Evolutionary conservation across 768 basidiomycete species (phyloP).

Genomic region (Termitomyces sp.): DNA sequence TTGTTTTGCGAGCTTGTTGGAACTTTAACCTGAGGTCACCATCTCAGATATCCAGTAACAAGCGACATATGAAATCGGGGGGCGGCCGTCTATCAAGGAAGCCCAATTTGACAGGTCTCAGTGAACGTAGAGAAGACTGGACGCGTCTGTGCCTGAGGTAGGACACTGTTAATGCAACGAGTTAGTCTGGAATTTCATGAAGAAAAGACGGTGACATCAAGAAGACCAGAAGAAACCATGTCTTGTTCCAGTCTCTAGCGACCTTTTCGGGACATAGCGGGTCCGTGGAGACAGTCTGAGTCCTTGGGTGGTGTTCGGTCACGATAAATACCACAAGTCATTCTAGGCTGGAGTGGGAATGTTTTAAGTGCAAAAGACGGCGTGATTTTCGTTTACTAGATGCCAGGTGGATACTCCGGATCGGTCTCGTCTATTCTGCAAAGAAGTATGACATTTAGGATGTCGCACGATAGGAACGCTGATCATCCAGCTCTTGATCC

Average conservation of each 20-base stretch:
- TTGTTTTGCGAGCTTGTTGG: neutral
- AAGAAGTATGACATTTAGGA: too few species aligned
- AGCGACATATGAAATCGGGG: neutral
- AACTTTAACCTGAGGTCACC: neutral
- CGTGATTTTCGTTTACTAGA: too few species aligned
- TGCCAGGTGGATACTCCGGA: too few species aligned
- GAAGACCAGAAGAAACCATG: too few species aligned
- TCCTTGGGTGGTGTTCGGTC: neutral
- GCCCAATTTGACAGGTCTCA: neutral
- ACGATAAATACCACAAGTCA: neutral
- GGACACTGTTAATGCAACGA: too few species aligned
- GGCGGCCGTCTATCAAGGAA: neutral
- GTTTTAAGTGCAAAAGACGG: too few species aligned
- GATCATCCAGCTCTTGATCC: neutral
- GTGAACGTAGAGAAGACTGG: neutral
- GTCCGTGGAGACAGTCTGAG: neutral
- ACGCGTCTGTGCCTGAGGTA: too few species aligned
- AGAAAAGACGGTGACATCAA: too few species aligned
- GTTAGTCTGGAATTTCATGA: too few species aligned
- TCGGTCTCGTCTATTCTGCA: too few species aligned
- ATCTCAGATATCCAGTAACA: neutral
- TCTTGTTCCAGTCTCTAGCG: neutral
- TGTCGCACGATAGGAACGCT: too few species aligned
- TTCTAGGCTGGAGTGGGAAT: too few species aligned
- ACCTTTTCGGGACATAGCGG: neutral